Evolutionary conservation across 768 basidiomycete species (phyloP).

Genomic region (Phylloporus sp.): DNA sequence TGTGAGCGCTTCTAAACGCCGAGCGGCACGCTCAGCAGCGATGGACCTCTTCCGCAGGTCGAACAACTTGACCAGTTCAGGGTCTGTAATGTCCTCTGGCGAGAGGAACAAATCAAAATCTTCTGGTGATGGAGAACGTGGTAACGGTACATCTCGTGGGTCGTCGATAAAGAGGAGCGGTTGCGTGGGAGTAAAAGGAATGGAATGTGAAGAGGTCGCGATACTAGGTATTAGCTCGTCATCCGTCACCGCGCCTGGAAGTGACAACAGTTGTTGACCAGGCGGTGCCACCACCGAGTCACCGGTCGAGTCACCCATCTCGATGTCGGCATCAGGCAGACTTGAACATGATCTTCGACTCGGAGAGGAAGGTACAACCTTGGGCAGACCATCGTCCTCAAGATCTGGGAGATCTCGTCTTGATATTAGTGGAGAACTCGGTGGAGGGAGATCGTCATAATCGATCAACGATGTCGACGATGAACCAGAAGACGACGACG

Average conservation of each 20-base stretch:
- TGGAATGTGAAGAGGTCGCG: neutral
- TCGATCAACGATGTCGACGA: conserved; percentile 23
- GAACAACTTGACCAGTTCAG: conserved; percentile 38
- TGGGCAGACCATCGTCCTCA: conserved; percentile 23
- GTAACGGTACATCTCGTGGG: conserved; percentile 34
- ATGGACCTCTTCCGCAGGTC: conserved; percentile 38
- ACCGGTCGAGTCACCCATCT: conserved; percentile 15
- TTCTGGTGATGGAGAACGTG: conserved; percentile 44
- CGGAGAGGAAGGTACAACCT: conserved; percentile 27
- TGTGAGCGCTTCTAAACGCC: conserved; percentile 29
- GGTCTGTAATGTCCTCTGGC: conserved; percentile 31
- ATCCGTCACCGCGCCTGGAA: conserved; percentile 43
- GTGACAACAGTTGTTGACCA: conserved; percentile 31
- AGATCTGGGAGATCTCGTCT: conserved; percentile 30
- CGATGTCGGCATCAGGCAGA: conserved; percentile 30
- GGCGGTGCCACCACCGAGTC: conserved; percentile 17
- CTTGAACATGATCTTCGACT: conserved; percentile 25
- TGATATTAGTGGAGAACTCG: conserved; percentile 32
- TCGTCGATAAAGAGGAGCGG: conserved; percentile 43
- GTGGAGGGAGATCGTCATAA: conserved; percentile 17
- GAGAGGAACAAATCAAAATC: conserved; percentile 36
- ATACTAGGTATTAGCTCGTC: conserved; percentile 37
- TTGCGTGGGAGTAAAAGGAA: conserved; percentile 18
- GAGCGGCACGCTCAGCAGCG: conserved; percentile 31
- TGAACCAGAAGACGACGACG: conserved; percentile 7